Evolutionary conservation across 352 stramenopile species (phyloP).

Genomic region (Phytophthora melonis): DNA sequence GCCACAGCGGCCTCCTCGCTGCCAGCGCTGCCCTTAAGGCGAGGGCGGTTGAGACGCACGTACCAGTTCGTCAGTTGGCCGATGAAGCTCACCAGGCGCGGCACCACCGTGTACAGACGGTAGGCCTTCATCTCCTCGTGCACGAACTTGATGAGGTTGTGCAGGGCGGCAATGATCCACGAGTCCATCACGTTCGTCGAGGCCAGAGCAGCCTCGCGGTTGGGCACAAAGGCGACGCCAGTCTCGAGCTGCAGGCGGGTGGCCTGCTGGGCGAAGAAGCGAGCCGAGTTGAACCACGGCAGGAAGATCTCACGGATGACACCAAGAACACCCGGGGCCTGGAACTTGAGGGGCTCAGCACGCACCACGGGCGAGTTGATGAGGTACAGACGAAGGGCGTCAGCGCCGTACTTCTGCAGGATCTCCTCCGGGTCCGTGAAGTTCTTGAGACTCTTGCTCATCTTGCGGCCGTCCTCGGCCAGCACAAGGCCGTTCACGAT

Average conservation of each 20-base stretch:
- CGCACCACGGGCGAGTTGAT: conserved; percentile 99
- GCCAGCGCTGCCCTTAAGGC: conserved; percentile 96
- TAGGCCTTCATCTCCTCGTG: conserved; percentile 98
- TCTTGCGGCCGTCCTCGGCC: conserved; percentile 99
- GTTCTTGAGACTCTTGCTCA: conserved; percentile 99
- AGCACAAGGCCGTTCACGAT: conserved; percentile 99
- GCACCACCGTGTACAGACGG: conserved; percentile 99
- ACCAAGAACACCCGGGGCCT: conserved; percentile 95
- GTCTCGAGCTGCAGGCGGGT: conserved; percentile 92
- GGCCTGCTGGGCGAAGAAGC: conserved; percentile 99
- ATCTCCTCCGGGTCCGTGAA: conserved; percentile 96
- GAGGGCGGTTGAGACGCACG: conserved; percentile 98
- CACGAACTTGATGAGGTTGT: conserved; percentile 98
- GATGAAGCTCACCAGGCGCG: conserved; percentile 98
- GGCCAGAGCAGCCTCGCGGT: conserved; percentile 80
- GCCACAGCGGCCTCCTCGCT: conserved; percentile 87
- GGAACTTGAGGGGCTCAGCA: conserved; percentile 98
- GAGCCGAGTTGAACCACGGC: conserved; percentile 99
- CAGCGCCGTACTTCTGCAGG: conserved; percentile 97
- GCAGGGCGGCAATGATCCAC: conserved; percentile 98
- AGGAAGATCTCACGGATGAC: conserved; percentile 99
- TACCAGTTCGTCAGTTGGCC: conserved; percentile 99
- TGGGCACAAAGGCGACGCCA: conserved; percentile 90
- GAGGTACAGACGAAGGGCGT: conserved; percentile 99
- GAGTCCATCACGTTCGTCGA: conserved; percentile 99